Evolutionary conservation across 495 filamentous ascomycete species (phyloP).

Genomic region (Neurospora sublineolata): DNA sequence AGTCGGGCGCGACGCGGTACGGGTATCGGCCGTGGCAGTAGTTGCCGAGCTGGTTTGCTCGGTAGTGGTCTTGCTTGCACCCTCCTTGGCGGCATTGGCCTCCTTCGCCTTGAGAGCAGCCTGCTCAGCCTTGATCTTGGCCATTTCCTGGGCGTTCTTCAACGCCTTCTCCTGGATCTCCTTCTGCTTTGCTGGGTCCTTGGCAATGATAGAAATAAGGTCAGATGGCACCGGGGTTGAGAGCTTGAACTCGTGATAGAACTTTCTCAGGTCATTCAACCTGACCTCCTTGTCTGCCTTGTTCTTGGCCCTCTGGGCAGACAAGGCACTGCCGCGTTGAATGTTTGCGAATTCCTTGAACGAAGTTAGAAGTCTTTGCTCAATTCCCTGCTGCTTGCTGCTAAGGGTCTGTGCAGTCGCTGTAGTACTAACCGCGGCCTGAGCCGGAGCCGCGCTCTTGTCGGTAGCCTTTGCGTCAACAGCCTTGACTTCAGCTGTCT

Average conservation of each 20-base stretch:
- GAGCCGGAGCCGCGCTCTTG: slow-evolving; percentile 16
- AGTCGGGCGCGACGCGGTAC: slow-evolving; percentile 15
- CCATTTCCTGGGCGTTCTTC: slow-evolving; percentile 50
- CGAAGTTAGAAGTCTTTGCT: slow-evolving; percentile 61
- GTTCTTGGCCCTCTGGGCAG: slow-evolving; percentile 57
- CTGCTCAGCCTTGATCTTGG: slow-evolving; percentile 26
- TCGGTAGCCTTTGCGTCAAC: slow-evolving; percentile 21
- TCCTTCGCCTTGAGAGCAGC: slow-evolving; percentile 31
- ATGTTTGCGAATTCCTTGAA: slow-evolving; percentile 68
- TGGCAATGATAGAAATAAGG: slow-evolving; percentile 87
- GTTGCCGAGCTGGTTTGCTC: slow-evolving; percentile 15
- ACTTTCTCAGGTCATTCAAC: slow-evolving; percentile 88
- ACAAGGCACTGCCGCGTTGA: slow-evolving; percentile 50
- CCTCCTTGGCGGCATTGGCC: slow-evolving; percentile 19
- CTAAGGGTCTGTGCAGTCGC: slow-evolving; percentile 30
- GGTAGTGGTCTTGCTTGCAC: slow-evolving; percentile 21
- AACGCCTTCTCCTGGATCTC: slow-evolving; percentile 81
- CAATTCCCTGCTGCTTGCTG: slow-evolving; percentile 32
- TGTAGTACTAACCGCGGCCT: slow-evolving; percentile 47
- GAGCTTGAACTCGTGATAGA: slow-evolving; percentile 87
- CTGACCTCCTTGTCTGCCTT: slow-evolving; percentile 82
- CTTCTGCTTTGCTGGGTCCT: slow-evolving; percentile 84
- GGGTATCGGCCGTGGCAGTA: slow-evolving; percentile 18
- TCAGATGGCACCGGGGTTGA: slow-evolving; percentile 83
- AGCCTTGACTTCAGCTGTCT: slow-evolving; percentile 19